These are phyloP conservation scores for Stentor roeselii DNA, from an alignment of 73 alveolate species.

Conservation along the genomic window DNA sequence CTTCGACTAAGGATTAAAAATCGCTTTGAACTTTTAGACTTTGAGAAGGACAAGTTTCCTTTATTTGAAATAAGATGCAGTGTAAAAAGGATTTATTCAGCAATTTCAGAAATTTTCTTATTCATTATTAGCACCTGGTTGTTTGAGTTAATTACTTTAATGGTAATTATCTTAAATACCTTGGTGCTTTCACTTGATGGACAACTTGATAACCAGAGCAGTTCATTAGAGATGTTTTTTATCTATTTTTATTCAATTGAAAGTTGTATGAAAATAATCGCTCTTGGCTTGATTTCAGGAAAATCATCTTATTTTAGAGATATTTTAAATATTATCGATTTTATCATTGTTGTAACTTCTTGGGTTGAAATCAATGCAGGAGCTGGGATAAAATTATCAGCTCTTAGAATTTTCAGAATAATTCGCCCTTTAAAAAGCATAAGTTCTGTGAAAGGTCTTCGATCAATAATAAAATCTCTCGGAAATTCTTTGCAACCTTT, in stretches of 20 bases:
- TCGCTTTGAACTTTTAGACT: neutral
- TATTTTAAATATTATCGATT: conserved; percentile 82
- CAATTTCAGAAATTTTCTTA: neutral
- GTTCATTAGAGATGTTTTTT: conserved; percentile 45
- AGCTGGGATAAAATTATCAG: conserved; percentile 41
- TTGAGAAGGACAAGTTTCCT: neutral
- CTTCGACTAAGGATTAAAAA: neutral
- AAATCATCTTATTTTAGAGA: conserved; percentile 88
- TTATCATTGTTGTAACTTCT: conserved; percentile 73
- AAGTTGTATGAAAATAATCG: conserved; percentile 59
- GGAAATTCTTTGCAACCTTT: conserved; percentile 70
- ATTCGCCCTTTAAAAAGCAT: conserved; percentile 90
- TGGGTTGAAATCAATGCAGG: conserved; percentile 42
- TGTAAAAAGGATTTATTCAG: neutral
- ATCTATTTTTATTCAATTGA: conserved; percentile 62
- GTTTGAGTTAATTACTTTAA: conserved; percentile 10
- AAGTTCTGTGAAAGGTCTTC: conserved; percentile 75
- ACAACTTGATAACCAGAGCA: neutral
- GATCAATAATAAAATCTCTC: conserved; percentile 71
- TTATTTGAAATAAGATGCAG: neutral
- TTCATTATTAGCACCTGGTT: neutral
- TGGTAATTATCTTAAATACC: conserved; percentile 10
- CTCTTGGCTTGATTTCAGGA: conserved; percentile 62
- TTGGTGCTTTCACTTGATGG: neutral
- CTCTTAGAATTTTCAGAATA: conserved; percentile 82